A percentile compares a stretch with the other conserved stretches of the same genome.
phyloP scores from a whole-genome alignment of 345 rosid genomes.

The Ceriops decandra region DNA sequence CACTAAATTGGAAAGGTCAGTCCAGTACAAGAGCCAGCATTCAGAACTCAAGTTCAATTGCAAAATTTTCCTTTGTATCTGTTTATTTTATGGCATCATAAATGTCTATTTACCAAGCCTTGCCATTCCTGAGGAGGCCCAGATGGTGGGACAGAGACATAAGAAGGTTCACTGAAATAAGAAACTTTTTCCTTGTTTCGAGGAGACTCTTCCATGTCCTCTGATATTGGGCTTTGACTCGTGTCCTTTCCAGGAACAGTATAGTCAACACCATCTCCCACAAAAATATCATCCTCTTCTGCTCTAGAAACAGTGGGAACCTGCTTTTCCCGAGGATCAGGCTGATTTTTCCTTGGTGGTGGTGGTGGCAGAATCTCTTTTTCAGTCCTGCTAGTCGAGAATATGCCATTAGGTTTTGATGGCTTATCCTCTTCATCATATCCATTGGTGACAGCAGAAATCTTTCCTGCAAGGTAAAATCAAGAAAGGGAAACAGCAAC shows the following conservation, averaged over 20 bases:
- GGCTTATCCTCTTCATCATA: constrained; percentile 56
- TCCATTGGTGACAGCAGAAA: constrained; percentile 41
- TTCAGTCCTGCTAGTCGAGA: constrained; percentile 37
- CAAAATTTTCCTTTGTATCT: too few species aligned
- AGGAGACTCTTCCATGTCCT: constrained; percentile 99
- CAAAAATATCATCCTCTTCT: constrained; percentile 84
- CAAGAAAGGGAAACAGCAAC: constrained; percentile 7
- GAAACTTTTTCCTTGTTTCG: constrained; percentile 68
- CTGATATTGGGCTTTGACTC: constrained; percentile 83
- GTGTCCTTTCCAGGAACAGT: constrained; percentile 69
- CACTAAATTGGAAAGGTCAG: neutral
- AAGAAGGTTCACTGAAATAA: constrained; percentile 69
- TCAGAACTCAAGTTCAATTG: too few species aligned
- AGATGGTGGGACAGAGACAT: constrained; percentile 77
- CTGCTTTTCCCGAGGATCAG: constrained; percentile 56
- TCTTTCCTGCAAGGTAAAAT: constrained; percentile 45
- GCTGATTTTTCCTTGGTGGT: constrained; percentile 43
- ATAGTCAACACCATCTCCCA: constrained; percentile 81
- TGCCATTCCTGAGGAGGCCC: constrained; percentile 72
- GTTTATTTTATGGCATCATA: neutral
- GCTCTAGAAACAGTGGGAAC: constrained; percentile 52
- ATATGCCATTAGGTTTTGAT: constrained; percentile 40
- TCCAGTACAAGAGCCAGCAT: too few species aligned
- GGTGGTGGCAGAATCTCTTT: constrained; percentile 64
- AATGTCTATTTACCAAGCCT: constrained; percentile 51